Percentiles rank a stretch among this genome's conserved stretches.
Conservation (phyloP, 768 basidiomycete species). For the Leccinum ochraceum region DNA sequence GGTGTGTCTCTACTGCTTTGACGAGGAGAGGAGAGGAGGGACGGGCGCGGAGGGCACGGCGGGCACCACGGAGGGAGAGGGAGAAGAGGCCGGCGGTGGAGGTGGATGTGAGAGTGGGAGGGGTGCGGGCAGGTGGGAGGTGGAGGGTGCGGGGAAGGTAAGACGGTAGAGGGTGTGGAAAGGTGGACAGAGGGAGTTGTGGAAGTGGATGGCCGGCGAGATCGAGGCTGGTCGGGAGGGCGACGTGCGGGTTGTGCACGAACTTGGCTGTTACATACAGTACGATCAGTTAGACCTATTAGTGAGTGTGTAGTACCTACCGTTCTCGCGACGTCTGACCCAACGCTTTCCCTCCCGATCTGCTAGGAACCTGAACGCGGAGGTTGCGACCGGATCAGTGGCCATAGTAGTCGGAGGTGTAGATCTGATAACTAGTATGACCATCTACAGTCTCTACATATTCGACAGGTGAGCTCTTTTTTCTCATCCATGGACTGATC, state of each 20-base stretch:
- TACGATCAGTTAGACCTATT: too few species aligned
- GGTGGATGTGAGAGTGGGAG: constrained; percentile 47
- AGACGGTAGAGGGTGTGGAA: constrained; percentile 72
- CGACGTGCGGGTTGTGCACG: constrained; percentile 70
- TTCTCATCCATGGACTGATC: neutral
- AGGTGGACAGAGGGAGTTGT: constrained; percentile 56
- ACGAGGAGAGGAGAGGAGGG: constrained; percentile 57
- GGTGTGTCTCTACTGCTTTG: constrained; percentile 62
- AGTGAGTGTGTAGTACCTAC: constrained; percentile 34
- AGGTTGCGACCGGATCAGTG: neutral
- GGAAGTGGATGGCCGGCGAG: constrained; percentile 38
- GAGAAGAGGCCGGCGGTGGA: constrained; percentile 78
- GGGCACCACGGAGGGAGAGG: constrained; percentile 73
- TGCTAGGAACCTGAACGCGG: constrained; percentile 24
- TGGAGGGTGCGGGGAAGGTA: constrained; percentile 64
- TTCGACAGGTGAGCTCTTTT: constrained; percentile 66
- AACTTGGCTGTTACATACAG: constrained; percentile 54
- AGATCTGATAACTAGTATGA: constrained; percentile 49
- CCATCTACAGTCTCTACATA: constrained; percentile 90
- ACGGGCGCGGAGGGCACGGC: constrained; percentile 62
- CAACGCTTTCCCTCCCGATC: constrained; percentile 80
- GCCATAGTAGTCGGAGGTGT: too few species aligned
- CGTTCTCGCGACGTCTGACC: constrained; percentile 75
- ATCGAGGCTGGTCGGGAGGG: constrained; percentile 61
- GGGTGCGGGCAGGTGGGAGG: constrained; percentile 46